A percentile compares a stretch with the other conserved stretches of the same genome.
Evolutionary conservation across 139 green algal species (phyloP).

Genomic region (Picochlorum costavermella): DNA sequence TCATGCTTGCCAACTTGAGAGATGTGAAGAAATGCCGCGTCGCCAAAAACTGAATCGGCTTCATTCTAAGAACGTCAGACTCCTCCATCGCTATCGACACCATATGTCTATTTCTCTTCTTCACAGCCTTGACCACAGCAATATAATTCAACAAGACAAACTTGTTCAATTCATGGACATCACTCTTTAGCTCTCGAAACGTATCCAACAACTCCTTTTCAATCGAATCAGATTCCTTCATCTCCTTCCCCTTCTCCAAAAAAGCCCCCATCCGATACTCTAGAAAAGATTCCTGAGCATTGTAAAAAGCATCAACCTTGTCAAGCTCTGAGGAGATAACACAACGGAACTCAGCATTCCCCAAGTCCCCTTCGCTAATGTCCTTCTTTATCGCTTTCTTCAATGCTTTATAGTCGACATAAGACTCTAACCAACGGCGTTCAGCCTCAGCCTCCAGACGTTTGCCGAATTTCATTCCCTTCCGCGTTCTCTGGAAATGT

Average conservation of each 20-base stretch:
- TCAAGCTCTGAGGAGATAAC: constrained; percentile 42
- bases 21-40: constrained; percentile 71
- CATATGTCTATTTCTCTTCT: constrained; percentile 75
- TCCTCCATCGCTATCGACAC: constrained; percentile 9
- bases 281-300: background rate
- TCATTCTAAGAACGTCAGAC: background rate
- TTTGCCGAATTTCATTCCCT: constrained; percentile 62
- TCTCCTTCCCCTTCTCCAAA: constrained; percentile 20
- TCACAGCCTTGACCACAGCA: constrained; percentile 67
- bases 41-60: constrained; percentile 54
- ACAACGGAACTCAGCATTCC: constrained; percentile 33
- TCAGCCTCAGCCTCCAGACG: constrained; percentile 40
- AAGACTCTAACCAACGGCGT: constrained; percentile 19
- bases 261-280: background rate
- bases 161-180: constrained; percentile 47
- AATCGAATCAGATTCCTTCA: constrained; percentile 3
- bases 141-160: constrained; percentile 78
- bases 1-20: constrained; percentile 50
- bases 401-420: constrained; percentile 61
- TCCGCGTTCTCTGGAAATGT: background rate
- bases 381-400: constrained; percentile 61
- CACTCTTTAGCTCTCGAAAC: constrained; percentile 22
- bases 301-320: constrained; percentile 54
- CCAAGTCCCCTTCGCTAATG: constrained; percentile 35
- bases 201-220: constrained; percentile 29